phyloP scores from a whole-genome alignment of 345 rosid genomes.

The Nephelium lappaceum region DNA sequence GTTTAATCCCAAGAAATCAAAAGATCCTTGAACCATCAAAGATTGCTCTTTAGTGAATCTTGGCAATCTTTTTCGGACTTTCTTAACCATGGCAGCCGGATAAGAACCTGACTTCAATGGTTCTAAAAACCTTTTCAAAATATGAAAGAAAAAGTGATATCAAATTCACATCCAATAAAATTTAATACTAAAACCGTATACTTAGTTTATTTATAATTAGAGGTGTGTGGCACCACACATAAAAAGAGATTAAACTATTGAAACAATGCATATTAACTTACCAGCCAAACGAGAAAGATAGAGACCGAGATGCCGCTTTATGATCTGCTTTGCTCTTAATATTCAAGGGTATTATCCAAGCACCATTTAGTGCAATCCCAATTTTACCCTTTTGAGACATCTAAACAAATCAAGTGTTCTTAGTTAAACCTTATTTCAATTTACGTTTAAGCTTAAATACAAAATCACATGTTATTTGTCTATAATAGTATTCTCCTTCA shows the following conservation, averaged over 20 bases:
- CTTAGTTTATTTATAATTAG: not conserved
- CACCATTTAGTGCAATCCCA: conserved; percentile 31
- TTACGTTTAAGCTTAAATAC: no score
- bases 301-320: conserved; percentile 30
- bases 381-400: conserved; percentile 34
- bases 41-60: conserved; percentile 41
- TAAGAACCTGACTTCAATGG: conserved; percentile 46
- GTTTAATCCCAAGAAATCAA: conserved; percentile 55
- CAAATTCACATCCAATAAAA: not conserved
- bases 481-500: no score
- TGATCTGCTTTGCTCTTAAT: not conserved
- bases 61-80: conserved; percentile 43
- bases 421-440: not conserved
- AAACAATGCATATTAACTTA: not conserved
- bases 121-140: conserved; percentile 36
- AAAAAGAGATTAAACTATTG: no score
- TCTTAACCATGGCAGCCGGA: conserved; percentile 36
- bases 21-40: conserved; percentile 35
- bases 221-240: no score
- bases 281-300: conserved; percentile 42
- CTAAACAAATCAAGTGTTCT: conserved; percentile 13
- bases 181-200: not conserved
- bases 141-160: not conserved
- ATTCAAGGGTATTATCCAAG: conserved; percentile 32
- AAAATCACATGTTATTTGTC: no score